A percentile compares a stretch with the other conserved stretches of the same genome.
These are phyloP conservation scores for Pichia sp. DNA, from an alignment of 1,139 yeast genomes.

Conservation along the genomic window DNA sequence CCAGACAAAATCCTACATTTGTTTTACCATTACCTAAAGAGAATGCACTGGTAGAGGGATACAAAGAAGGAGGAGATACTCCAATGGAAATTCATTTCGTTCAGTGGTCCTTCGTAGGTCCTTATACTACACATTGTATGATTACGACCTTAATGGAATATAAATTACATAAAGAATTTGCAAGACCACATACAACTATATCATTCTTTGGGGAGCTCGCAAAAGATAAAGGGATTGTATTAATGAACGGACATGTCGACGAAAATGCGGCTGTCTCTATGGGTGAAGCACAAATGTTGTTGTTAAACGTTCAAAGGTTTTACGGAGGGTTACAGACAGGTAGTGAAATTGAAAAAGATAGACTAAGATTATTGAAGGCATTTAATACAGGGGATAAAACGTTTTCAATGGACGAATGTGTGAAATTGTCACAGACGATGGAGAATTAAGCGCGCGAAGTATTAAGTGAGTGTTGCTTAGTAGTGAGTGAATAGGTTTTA, in stretches of 20 bases:
- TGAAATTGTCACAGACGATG: slow-evolving; percentile 66
- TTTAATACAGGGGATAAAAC: slow-evolving; percentile 64
- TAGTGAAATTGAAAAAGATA: slow-evolving; percentile 36
- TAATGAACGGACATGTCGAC: slow-evolving; percentile 87
- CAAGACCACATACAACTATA: slow-evolving; percentile 91
- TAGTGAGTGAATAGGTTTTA: too few relatives aligned
- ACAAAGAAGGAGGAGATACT: slow-evolving; percentile 33
- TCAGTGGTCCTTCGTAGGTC: slow-evolving; percentile 91
- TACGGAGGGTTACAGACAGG: slow-evolving; percentile 61
- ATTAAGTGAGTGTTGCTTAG: too few relatives aligned
- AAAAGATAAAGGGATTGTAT: slow-evolving; percentile 55
- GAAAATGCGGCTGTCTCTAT: slow-evolving; percentile 56
- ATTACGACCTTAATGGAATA: slow-evolving; percentile 89
- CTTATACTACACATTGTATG: slow-evolving; percentile 80
- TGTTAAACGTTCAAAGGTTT: slow-evolving; percentile 80
- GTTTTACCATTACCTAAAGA: slow-evolving; percentile 58
- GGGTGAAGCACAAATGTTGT: slow-evolving; percentile 65
- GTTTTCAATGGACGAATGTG: slow-evolving; percentile 61
- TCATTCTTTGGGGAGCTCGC: slow-evolving; percentile 79
- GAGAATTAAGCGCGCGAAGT: slow-evolving; percentile 44
- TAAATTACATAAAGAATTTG: slow-evolving; percentile 84
- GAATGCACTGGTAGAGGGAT: slow-evolving; percentile 27
- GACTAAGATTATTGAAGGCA: slow-evolving; percentile 51
- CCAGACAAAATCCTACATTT: slow-evolving; percentile 70
- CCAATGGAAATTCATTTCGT: slow-evolving; percentile 79